phyloP scores from a whole-genome alignment of 208 protist species.

The Acanthamoeba royreba region DNA sequence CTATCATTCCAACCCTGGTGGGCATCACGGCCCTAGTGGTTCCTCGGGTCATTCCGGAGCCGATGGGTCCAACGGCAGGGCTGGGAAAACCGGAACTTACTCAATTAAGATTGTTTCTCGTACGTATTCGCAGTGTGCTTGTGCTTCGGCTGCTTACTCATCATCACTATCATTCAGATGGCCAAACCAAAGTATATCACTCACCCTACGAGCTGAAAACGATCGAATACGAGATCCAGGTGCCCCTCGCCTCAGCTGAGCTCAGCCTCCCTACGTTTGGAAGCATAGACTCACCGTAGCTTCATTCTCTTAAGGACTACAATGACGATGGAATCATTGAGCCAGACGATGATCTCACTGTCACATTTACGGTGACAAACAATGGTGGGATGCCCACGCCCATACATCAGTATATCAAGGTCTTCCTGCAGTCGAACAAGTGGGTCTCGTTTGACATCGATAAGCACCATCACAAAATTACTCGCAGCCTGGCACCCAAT shows the following conservation, averaged over 20 bases:
- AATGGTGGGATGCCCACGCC: not conserved
- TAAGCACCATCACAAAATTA: not conserved
- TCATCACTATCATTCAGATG: no score
- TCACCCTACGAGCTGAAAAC: not conserved
- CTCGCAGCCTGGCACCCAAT: not conserved
- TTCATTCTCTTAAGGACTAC: not conserved
- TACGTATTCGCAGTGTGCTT: no score
- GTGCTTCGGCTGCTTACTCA: no score
- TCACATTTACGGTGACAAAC: not conserved
- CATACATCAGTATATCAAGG: not conserved
- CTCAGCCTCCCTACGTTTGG: not conserved
- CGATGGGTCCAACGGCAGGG: not conserved
- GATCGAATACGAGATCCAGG: not conserved
- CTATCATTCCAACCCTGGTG: not conserved
- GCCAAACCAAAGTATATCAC: not conserved
- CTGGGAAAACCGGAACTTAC: not conserved
- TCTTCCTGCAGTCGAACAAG: constrained; percentile 1
- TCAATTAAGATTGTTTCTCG: not conserved
- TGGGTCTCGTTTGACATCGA: not conserved
- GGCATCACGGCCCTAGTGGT: not conserved
- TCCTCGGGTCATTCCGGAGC: not conserved
- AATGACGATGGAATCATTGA: constrained; percentile 8
- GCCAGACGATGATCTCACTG: not conserved
- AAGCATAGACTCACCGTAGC: not conserved
- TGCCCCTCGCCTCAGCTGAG: not conserved